Base-by-base conservation (phyloP, 306 rosid species). In the Ormosia emarginata region DNA sequence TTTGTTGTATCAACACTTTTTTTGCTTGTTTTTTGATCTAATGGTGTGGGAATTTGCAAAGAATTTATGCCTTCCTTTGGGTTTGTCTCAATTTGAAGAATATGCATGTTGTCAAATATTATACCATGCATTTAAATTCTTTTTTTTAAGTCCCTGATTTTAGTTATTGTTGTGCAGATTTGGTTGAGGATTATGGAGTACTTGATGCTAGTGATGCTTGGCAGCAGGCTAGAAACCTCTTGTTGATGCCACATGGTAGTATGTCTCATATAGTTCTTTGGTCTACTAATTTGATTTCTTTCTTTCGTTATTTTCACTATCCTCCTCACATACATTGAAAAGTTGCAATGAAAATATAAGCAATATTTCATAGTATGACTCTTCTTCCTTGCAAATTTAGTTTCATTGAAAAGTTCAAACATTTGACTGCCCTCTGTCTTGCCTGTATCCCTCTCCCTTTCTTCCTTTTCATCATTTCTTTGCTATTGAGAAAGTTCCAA, bases 211-310 rank as follows among this genome's bases (percentile, higher is more conserved):
- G 86, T 57, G 99, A 95, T 90, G 85, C 88, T 73, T 97, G 96
- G 67, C 89, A 98, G 77, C 99, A 93, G 78, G n/a, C n/a, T n/a
- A n/a, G n/a, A n/a, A n/a, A n/a, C 99, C 99, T 89, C 99, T 98
- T 69, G 88, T 93, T 85, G 97, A 95, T 90, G 93, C 99, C 68
- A 90, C 97, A 33, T 95, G 99, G 98, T 98, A 95, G 88, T 98
- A 95, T 98, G 99, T 95, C 78, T 82, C 63, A 49, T 58, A 80
- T 74, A 34, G 78, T 67, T 82, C 24, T 24, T 24, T 1, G 0
- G 24, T 24, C 24, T 24, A 24, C 24, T 24, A 24, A 24, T 24
- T 24, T 24, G 24, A 24, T 24, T 24, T 1, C 24, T 24, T 24
- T 24, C 24, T 24, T 1, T 24, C 24, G 0, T 24, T 24, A 24